Conservation (phyloP, 2,329 filamentous ascomycete species). For the Alternaria longipes region DNA sequence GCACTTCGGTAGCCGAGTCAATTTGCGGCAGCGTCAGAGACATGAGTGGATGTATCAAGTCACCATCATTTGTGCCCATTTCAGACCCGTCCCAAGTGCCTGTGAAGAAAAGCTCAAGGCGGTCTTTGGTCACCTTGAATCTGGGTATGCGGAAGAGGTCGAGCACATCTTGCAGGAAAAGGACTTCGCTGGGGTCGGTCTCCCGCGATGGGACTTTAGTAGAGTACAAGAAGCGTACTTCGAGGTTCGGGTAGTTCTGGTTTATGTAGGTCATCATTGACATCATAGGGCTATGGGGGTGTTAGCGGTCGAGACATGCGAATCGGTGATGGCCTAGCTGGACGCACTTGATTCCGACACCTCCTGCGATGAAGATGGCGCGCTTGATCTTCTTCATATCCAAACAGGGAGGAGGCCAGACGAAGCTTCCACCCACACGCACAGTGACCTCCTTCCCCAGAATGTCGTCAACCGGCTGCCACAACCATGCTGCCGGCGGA, state of each 20-base stretch:
- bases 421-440: slow-evolving; percentile 81
- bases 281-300: slow-evolving; percentile 68
- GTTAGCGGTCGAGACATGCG: slow-evolving; percentile 20
- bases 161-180: slow-evolving; percentile 49
- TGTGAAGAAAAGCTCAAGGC: slow-evolving; percentile 51
- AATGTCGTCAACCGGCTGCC: slow-evolving; percentile 65
- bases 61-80: slow-evolving; percentile 35
- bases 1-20: slow-evolving; percentile 41
- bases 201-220: slow-evolving; percentile 54
- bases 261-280: slow-evolving; percentile 74
- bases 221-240: slow-evolving; percentile 71
- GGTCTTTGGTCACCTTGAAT: slow-evolving; percentile 37
- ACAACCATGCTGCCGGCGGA: slow-evolving; percentile 79
- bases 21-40: slow-evolving; percentile 43
- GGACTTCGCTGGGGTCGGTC: slow-evolving; percentile 41
- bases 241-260: slow-evolving; percentile 51
- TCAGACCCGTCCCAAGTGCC: slow-evolving; percentile 41
- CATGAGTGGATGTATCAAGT: slow-evolving; percentile 46
- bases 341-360: slow-evolving; percentile 79
- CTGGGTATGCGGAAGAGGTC: slow-evolving; percentile 43
- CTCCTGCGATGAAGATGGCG: slow-evolving; percentile 79
- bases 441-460: slow-evolving; percentile 68
- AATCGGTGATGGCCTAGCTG: neutral
- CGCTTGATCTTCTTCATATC: slow-evolving; percentile 60
- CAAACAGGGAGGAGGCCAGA: slow-evolving; percentile 72